These are phyloP conservation scores for Pythium sukuiense DNA, from an alignment of 352 stramenopile species.

Conservation along the genomic window DNA sequence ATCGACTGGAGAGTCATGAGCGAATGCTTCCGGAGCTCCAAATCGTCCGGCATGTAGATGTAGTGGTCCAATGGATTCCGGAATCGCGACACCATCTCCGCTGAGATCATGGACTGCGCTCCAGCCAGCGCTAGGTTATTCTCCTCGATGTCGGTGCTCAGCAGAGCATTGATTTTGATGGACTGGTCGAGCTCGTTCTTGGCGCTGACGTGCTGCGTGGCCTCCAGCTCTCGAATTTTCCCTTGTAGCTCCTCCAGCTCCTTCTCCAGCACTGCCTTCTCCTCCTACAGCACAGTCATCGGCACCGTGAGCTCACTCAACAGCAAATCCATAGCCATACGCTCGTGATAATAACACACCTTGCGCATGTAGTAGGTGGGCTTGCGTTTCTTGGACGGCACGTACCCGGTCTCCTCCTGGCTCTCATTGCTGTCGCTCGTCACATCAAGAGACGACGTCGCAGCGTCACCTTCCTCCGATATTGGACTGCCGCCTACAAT, in stretches of 20 bases:
- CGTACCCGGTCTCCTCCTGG: neutral
- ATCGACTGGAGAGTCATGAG: conserved; percentile 3
- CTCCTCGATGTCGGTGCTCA: neutral
- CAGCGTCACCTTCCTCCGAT: neutral
- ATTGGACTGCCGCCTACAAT: neutral
- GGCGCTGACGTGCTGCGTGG: neutral
- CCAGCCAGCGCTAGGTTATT: conserved; percentile 13
- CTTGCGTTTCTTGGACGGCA: conserved; percentile 20
- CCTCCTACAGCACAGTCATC: neutral
- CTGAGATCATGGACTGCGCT: conserved; percentile 16
- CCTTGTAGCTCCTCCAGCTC: conserved; percentile 7
- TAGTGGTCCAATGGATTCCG: conserved; percentile 17
- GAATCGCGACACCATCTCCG: conserved; percentile 17
- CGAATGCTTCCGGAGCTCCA: conserved; percentile 3
- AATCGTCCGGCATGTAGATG: conserved; percentile 19
- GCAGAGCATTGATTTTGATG: neutral
- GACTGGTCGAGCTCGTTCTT: conserved; percentile 9
- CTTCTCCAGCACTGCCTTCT: conserved; percentile 5
- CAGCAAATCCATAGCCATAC: too few species aligned
- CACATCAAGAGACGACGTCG: conserved; percentile 5
- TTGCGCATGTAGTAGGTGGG: conserved; percentile 20
- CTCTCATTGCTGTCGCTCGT: conserved; percentile 14
- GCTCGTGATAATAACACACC: neutral
- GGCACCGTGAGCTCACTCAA: too few species aligned
- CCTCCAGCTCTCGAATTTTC: neutral